Conservation (phyloP, 768 basidiomycete genomes). For the Suillus placidus region DNA sequence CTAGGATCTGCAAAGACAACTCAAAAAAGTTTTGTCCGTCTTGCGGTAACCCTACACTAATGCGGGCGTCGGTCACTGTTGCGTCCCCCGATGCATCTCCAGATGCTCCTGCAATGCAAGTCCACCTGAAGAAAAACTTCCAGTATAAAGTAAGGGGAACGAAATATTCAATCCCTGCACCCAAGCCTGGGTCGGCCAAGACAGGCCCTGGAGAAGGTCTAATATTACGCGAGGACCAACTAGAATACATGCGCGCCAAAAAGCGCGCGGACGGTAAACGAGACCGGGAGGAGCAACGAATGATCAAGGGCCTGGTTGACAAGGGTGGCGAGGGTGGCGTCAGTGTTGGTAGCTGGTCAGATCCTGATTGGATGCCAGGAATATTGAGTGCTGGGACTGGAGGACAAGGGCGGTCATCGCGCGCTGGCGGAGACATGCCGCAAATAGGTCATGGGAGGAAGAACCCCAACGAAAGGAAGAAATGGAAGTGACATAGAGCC, state of each 20-base stretch:
- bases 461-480: conserved; percentile 86
- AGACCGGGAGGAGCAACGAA: conserved; percentile 69
- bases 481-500: conserved; percentile 35
- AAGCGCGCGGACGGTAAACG: conserved; percentile 73
- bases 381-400: conserved; percentile 68
- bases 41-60: conserved; percentile 89
- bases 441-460: conserved; percentile 83
- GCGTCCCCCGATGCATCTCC: conserved; percentile 61
- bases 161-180: conserved; percentile 88
- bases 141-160: conserved; percentile 92
- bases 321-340: conserved; percentile 52
- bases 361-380: conserved; percentile 92
- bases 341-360: conserved; percentile 82
- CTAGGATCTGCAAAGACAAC: conserved; percentile 92
- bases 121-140: conserved; percentile 96
- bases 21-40: conserved; percentile 97
- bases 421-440: conserved; percentile 66
- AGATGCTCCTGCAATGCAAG: conserved; percentile 71
- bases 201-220: conserved; percentile 79
- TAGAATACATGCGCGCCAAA: conserved; percentile 82
- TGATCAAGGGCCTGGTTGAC: conserved; percentile 64
- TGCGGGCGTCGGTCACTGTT: conserved; percentile 90
- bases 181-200: conserved; percentile 88
- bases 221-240: conserved; percentile 91
- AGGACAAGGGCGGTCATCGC: conserved; percentile 68